Evolutionary conservation across 257 asterid genomes (phyloP).

Genomic region (Pogostemon cablin): DNA sequence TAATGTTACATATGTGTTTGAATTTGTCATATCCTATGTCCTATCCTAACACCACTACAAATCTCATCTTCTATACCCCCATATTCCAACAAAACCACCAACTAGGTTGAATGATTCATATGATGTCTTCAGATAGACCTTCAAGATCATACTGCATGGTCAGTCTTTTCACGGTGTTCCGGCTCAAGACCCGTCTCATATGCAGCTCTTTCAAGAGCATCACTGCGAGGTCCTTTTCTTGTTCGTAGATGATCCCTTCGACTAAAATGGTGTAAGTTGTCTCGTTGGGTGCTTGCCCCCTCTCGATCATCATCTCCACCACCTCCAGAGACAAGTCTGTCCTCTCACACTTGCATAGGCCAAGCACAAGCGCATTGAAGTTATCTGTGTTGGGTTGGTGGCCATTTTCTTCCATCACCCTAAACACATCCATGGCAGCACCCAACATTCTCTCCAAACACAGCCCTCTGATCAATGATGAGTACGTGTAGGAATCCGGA

Average conservation of each 20-base stretch:
- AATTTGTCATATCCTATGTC: neutral
- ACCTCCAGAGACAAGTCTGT: conserved; percentile 71
- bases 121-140: conserved; percentile 17
- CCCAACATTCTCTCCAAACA: conserved; percentile 77
- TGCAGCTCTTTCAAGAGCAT: conserved; percentile 63
- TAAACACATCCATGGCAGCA: conserved; percentile 63
- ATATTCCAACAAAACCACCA: neutral
- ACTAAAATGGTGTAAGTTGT: conserved; percentile 71
- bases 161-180: conserved; percentile 62
- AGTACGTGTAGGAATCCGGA: conserved; percentile 79
- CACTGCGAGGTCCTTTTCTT: conserved; percentile 63
- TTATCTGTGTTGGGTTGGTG: conserved; percentile 59
- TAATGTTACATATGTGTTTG: neutral
- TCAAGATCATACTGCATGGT: conserved; percentile 76
- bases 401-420: conserved; percentile 65
- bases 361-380: conserved; percentile 74
- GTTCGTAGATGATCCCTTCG: conserved; percentile 73
- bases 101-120: neutral
- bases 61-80: neutral
- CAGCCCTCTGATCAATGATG: conserved; percentile 77
- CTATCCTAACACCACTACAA: neutral
- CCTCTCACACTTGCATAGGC: conserved; percentile 74
- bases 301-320: conserved; percentile 60
- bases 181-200: conserved; percentile 53
- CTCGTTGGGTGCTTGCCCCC: conserved; percentile 73